Evolutionary conservation across 129 eudicot species (phyloP).

Genomic region (Lactuca saligna): DNA sequence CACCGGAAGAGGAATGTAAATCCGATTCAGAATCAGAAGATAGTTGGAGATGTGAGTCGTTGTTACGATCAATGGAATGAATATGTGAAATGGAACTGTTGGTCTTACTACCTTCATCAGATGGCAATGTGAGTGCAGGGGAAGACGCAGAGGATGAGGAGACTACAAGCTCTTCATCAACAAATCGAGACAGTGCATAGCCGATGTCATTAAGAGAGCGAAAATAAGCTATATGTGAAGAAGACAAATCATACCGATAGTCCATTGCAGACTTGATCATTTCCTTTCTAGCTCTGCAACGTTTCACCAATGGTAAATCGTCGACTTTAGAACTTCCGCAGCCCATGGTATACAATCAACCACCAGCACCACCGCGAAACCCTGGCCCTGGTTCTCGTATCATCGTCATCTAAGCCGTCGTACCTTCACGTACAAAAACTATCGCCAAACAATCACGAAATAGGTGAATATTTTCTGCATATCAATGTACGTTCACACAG

Average conservation of each 20-base stretch:
- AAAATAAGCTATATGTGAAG: conserved; percentile 80
- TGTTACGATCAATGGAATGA: conserved; percentile 34
- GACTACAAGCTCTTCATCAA: conserved; percentile 68
- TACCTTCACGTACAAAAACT: background rate
- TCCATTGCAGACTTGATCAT: conserved; percentile 71
- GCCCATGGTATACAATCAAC: conserved; percentile 51
- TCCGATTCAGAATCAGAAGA: conserved; percentile 35
- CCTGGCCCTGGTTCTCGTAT: conserved; percentile 24
- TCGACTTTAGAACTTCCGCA: conserved; percentile 75
- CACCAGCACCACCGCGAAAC: conserved; percentile 15
- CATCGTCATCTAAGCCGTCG: conserved; percentile 16
- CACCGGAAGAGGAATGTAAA: conserved; percentile 16
- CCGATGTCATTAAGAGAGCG: conserved; percentile 65
- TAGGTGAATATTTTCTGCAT: background rate
- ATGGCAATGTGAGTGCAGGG: conserved; percentile 70
- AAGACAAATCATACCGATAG: conserved; percentile 71
- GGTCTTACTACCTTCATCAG: conserved; percentile 45
- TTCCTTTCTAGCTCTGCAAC: conserved; percentile 69
- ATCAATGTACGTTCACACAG: background rate
- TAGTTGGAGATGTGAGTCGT: background rate
- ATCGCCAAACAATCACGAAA: background rate
- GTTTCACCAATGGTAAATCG: conserved; percentile 68
- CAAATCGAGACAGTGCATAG: conserved; percentile 67
- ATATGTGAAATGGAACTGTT: conserved; percentile 25
- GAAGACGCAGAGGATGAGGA: conserved; percentile 49